Evolutionary conservation across 129 eudicot species (phyloP), one percentile per base, ranked within the genome.

Genomic region (Pittosporum tobira): DNA sequence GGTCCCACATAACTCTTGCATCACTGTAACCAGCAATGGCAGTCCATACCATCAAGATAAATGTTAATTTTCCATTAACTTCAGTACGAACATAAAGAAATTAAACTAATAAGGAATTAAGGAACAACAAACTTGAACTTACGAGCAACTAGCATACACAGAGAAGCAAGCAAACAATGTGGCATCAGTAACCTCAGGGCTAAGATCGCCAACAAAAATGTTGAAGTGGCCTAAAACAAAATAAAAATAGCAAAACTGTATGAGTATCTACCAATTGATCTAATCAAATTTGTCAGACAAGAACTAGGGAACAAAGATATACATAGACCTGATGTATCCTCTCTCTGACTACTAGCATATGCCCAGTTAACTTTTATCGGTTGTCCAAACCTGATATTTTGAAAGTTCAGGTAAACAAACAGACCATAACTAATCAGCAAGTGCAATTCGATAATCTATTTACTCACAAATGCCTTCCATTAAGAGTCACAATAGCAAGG

Each of bases 1-100:
- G 99, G 61, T 93, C 99, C 99, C 99, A 87, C 99, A 93, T 93
- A 48, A 93, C 99, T 76, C 94, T 81, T 51, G 99, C 99, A 73
- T 93, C 99, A 48, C 99, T 93, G 71, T 47, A 51, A 43, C 31
- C 68, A 60, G 11, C 37, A 58, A 54, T 8, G 51, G 12, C 42
- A 56, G 10, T 43, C n/a, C 57, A 36, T 20, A 45, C 54, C 48
- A 59, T 20, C 26, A 42, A 21, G 63, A 30, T 20, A 23, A 0
- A 21, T 15, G 46, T 16, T 16, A 61, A 3, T 45, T 62, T 28
- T 22, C 18, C 36, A 9, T 36, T 9, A 4, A 49, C 15, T 22
- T 65, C 66, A 26, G 13, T 38, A 18, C 23, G 25, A 61, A 61
- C 29, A 44, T 67, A 26, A 5, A 22, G 48, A 55, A 15, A 31